These are phyloP conservation scores for Achaetomium macrosporum DNA, from an alignment of 2,329 filamentous ascomycete species.

Conservation along the genomic window DNA sequence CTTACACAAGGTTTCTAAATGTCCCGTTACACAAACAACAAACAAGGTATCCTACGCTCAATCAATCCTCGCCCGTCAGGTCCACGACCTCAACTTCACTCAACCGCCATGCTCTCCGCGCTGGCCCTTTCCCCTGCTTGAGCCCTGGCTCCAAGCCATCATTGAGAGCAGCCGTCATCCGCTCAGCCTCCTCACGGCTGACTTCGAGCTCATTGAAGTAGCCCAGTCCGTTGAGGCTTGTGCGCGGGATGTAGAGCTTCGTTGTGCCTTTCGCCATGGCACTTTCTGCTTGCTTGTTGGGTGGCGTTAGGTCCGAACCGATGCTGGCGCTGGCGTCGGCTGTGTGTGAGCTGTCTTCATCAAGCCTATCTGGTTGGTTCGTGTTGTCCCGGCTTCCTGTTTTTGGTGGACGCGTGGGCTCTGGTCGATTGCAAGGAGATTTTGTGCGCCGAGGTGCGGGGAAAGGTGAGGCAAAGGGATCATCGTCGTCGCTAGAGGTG, in stretches of 20 bases:
- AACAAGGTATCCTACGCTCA: background rate
- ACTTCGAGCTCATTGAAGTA: constrained; percentile 27
- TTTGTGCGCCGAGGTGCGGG: background rate
- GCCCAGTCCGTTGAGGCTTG: constrained; percentile 22
- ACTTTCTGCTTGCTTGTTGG: background rate
- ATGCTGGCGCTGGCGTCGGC: background rate
- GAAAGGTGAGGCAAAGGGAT: constrained; percentile 4
- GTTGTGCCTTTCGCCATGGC: constrained; percentile 9
- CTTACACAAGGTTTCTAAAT: background rate
- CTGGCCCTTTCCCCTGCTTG: background rate
- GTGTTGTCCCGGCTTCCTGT: background rate
- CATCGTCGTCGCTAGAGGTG: background rate
- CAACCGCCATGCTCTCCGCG: constrained; percentile 15
- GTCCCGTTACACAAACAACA: background rate
- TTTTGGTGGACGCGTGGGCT: background rate
- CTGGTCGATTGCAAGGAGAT: background rate
- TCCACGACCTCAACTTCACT: constrained; percentile 25
- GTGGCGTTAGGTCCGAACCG: background rate
- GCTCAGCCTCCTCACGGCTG: constrained; percentile 21
- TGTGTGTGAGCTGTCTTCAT: background rate
- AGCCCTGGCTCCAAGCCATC: too few relatives aligned
- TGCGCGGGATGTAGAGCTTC: constrained; percentile 25
- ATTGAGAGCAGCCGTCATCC: constrained; percentile 4
- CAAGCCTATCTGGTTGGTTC: background rate
- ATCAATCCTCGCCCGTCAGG: constrained; percentile 23